A percentile compares a stretch with the other conserved stretches of the same genome.
Evolutionary conservation across 2,329 filamentous ascomycete genomes (phyloP).

Genomic region (Colletotrichum tropicicola): DNA sequence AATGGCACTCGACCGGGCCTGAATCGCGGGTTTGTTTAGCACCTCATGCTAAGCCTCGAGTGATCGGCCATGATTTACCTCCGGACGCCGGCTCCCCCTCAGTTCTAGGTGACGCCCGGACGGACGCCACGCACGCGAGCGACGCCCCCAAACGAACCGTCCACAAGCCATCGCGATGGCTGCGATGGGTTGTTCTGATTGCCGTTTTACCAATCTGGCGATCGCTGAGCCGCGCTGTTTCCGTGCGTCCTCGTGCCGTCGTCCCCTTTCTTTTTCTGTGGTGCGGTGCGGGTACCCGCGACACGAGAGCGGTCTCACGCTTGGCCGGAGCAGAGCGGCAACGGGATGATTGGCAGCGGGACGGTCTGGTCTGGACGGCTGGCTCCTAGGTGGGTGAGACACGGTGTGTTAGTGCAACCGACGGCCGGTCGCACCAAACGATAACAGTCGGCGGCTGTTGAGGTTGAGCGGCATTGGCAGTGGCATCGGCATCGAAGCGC

Average conservation of each 20-base stretch:
- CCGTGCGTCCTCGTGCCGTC: not conserved
- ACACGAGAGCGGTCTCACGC: constrained; percentile 22
- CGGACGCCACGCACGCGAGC: not conserved
- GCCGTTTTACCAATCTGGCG: not conserved
- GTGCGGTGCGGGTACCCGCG: constrained; percentile 14
- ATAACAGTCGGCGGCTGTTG: not conserved
- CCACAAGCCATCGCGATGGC: not conserved
- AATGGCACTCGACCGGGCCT: not conserved
- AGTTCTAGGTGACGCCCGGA: not conserved
- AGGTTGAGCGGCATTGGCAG: too few species aligned
- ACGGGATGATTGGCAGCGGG: constrained; percentile 24
- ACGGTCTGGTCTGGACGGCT: not conserved
- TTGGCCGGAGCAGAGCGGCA: constrained; percentile 26
- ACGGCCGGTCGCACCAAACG: not conserved
- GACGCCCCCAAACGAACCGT: not conserved
- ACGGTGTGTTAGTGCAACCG: constrained; percentile 16
- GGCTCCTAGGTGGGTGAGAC: not conserved
- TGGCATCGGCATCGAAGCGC: not conserved
- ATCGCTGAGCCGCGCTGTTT: constrained; percentile 11
- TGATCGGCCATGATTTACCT: constrained; percentile 18
- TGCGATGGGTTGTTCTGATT: constrained; percentile 2
- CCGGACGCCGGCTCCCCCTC: constrained; percentile 1
- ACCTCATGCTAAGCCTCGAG: constrained; percentile 20
- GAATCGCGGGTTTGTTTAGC: constrained; percentile 13
- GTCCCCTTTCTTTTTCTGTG: not conserved